phyloP scores from a whole-genome alignment of 768 basidiomycete species.

The Naganishia kalamii region DNA sequence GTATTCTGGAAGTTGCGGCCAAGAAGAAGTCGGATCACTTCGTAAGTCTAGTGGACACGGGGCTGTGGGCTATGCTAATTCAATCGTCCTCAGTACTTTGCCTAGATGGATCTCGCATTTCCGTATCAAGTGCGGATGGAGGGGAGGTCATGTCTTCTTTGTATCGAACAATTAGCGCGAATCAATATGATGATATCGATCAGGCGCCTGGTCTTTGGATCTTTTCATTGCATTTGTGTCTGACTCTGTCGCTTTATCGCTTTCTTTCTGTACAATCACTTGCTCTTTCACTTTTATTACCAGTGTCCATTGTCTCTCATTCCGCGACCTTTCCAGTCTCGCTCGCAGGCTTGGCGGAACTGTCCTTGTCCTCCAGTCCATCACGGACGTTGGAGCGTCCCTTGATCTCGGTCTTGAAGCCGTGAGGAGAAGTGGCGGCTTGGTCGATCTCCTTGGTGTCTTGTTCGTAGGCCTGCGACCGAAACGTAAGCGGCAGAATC shows the following conservation, averaged over 20 bases:
- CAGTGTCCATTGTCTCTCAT: background rate
- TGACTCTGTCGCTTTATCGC: too few relatives aligned
- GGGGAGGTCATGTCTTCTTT: too few relatives aligned
- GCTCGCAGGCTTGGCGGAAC: background rate
- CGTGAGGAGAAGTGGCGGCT: slow-evolving; percentile 18
- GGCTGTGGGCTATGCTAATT: slow-evolving; percentile 7
- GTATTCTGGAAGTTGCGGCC: slow-evolving; percentile 70
- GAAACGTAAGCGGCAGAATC: background rate
- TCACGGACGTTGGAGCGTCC: slow-evolving; percentile 8
- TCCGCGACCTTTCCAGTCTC: slow-evolving; percentile 12
- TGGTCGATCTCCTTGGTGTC: slow-evolving; percentile 26
- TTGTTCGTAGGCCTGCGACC: slow-evolving; percentile 16
- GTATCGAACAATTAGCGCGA: too few relatives aligned
- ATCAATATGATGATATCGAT: too few relatives aligned
- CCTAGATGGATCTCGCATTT: slow-evolving; percentile 17
- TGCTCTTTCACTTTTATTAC: too few relatives aligned
- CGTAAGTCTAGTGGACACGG: slow-evolving; percentile 28
- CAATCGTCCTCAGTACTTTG: slow-evolving; percentile 37
- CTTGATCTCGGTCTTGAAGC: slow-evolving; percentile 26
- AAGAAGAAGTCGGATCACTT: slow-evolving; percentile 97
- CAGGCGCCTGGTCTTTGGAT: too few relatives aligned
- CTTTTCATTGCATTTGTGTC: too few relatives aligned
- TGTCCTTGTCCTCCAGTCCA: background rate
- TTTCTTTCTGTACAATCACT: too few relatives aligned
- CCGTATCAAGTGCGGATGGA: too few relatives aligned